Evolutionary conservation across 1,139 yeast species (phyloP).

Genomic region (Lodderomyces pseudojiufengensis): DNA sequence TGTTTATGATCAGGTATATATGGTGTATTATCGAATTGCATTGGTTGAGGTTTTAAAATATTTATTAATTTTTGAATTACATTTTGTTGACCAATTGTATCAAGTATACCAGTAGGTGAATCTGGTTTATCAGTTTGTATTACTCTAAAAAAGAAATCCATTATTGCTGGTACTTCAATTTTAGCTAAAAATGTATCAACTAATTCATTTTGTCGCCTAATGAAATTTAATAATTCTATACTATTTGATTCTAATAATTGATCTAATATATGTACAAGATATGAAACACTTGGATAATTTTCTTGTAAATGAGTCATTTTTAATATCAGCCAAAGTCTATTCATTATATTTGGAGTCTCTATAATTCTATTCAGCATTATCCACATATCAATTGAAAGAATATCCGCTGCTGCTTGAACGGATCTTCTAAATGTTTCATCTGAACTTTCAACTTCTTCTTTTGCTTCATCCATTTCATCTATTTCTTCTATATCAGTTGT

Average conservation of each 20-base stretch:
- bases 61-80: constrained; percentile 52
- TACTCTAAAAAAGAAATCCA: constrained; percentile 54
- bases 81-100: constrained; percentile 47
- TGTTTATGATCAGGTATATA: constrained; percentile 30
- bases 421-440: constrained; percentile 40
- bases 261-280: constrained; percentile 41
- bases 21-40: constrained; percentile 24
- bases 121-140: constrained; percentile 66
- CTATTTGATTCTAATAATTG: constrained; percentile 47
- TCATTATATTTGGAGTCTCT: constrained; percentile 41
- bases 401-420: constrained; percentile 41
- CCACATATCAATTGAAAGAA: constrained; percentile 43
- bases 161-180: constrained; percentile 55
- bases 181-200: constrained; percentile 55
- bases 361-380: constrained; percentile 43
- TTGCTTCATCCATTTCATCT: constrained; percentile 14
- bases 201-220: constrained; percentile 47
- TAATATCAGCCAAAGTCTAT: constrained; percentile 42
- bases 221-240: constrained; percentile 49
- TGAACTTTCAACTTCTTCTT: constrained; percentile 25
- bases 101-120: constrained; percentile 60
- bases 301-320: constrained; percentile 36
- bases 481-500: constrained; percentile 12
- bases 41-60: constrained; percentile 44
- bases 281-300: constrained; percentile 39